Base-by-base conservation (phyloP, 148 eudicot genomes). In the Camellia lanceoleosa region DNA sequence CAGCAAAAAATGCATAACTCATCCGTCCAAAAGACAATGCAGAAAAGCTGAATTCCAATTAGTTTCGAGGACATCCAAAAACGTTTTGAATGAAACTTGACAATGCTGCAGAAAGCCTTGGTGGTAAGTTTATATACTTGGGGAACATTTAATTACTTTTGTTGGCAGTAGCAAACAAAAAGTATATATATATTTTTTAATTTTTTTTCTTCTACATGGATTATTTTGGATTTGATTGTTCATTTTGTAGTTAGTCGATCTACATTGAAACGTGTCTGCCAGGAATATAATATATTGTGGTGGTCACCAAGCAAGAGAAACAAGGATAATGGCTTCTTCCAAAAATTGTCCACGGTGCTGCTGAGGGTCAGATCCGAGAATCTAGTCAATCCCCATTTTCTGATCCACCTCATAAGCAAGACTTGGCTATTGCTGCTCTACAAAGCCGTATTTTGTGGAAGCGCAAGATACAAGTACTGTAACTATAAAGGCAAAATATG, bases 91-190 rank as follows among this genome's bases (percentile, higher is more conserved):
- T 16, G 68, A 75, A 61, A n/a, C 68, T 49, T 16, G 20, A 7
- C 3, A 69, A 75, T 42, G 78, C 68, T 75, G 78, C 78, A 41
- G 7, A 42, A 43, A 75, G 18, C 55, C 68, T 75, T 13, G 44
- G 64, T 5, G 78, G 68, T 75, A 49, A 75, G 78, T 4, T 59
- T 62, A 15, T 43, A 4, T 13, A 44, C 42, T 75, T 44, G 14
- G 47, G 30, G 16, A 73, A 30, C 3, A 46, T 41, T 41, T 44
- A 30, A 1, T 56, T 59, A 5, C 42, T 59, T 8, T 41, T 75
- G 18, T 38, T 9, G 15, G 15, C 44, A 4, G 13, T 54, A 61
- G 43, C 55, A 43, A 5, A 19, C 6, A 58, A 58, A 11, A 46
- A 19, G 18, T 7, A 19, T 19, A 9, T 19, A 20, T 60, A 49